These are phyloP conservation scores for Hypoxylon cercidicola DNA, from an alignment of 495 filamentous ascomycete species.

Conservation along the genomic window DNA sequence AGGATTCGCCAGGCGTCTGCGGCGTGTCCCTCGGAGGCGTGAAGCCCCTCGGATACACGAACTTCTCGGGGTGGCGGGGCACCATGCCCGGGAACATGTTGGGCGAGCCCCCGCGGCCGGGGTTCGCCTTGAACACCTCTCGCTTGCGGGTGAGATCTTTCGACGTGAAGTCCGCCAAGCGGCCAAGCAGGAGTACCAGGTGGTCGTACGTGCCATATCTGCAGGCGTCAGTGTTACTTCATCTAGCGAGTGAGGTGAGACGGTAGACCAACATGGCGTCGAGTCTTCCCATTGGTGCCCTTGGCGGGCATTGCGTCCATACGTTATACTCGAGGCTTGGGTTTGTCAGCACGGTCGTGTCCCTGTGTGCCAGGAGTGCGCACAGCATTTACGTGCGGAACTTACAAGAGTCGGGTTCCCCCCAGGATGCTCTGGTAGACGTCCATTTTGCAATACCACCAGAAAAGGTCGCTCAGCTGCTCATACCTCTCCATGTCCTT, in stretches of 20 bases:
- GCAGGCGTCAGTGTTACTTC: constrained; percentile 17
- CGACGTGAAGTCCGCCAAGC: constrained; percentile 82
- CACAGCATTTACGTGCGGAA: constrained; percentile 28
- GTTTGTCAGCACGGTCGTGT: constrained; percentile 34
- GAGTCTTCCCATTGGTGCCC: constrained; percentile 78
- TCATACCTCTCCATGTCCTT: constrained; percentile 83
- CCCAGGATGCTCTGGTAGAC: constrained; percentile 90
- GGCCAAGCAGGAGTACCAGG: constrained; percentile 81
- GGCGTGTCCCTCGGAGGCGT: constrained; percentile 53
- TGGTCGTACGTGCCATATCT: constrained; percentile 88
- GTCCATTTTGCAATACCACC: constrained; percentile 97
- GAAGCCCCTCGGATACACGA: constrained; percentile 68
- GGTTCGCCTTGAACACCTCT: constrained; percentile 60
- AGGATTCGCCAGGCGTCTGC: constrained; percentile 44
- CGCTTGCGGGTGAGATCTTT: constrained; percentile 83
- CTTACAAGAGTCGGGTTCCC: constrained; percentile 85
- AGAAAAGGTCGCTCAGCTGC: constrained; percentile 87
- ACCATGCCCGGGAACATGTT: constrained; percentile 71
- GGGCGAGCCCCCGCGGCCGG: constrained; percentile 47
- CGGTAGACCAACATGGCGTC: constrained; percentile 72
- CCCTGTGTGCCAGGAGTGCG: neutral
- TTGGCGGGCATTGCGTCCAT: constrained; percentile 87
- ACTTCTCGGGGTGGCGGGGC: constrained; percentile 57
- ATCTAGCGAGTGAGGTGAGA: neutral
- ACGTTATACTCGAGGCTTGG: constrained; percentile 78